Conservation (phyloP, 163 green algal species). For the Coccomyxa subellipsoidea region DNA sequence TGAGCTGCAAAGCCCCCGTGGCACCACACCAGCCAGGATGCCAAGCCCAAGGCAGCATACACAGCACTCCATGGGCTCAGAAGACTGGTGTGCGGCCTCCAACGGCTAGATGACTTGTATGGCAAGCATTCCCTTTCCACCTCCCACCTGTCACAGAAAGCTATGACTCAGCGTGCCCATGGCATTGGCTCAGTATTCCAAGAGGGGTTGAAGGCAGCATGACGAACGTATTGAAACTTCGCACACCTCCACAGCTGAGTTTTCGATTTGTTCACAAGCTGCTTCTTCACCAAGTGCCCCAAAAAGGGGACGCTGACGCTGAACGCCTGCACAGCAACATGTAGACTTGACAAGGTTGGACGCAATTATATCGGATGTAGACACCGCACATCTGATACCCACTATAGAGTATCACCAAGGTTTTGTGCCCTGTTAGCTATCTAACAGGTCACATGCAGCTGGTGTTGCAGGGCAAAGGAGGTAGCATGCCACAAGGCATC, state of each 20-base stretch:
- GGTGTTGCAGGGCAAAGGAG: too few species aligned
- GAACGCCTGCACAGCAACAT: background rate
- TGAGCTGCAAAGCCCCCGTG: slow-evolving; percentile 1
- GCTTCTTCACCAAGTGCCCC: background rate
- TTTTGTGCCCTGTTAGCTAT: too few species aligned
- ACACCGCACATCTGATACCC: too few species aligned
- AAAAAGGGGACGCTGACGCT: background rate
- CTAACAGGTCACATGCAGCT: too few species aligned
- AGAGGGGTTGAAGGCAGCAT: background rate
- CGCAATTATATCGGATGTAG: too few species aligned
- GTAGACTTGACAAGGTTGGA: too few species aligned
- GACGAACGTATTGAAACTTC: background rate
- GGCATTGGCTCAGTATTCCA: too few species aligned
- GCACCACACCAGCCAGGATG: slow-evolving; percentile 22
- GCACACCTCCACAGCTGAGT: background rate
- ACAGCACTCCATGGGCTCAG: background rate
- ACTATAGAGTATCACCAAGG: too few species aligned
- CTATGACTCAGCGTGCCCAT: background rate
- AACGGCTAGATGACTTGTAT: background rate
- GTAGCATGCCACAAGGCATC: too few species aligned
- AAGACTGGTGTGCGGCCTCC: background rate
- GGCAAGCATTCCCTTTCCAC: slow-evolving; percentile 1
- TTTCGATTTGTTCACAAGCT: background rate
- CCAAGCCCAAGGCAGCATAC: slow-evolving; percentile 7
- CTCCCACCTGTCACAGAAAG: background rate